A percentile compares a stretch with the other conserved stretches of the same genome.
phyloP scores from a whole-genome alignment of 2,329 filamentous ascomycete species.

The Alternaria consortialis region DNA sequence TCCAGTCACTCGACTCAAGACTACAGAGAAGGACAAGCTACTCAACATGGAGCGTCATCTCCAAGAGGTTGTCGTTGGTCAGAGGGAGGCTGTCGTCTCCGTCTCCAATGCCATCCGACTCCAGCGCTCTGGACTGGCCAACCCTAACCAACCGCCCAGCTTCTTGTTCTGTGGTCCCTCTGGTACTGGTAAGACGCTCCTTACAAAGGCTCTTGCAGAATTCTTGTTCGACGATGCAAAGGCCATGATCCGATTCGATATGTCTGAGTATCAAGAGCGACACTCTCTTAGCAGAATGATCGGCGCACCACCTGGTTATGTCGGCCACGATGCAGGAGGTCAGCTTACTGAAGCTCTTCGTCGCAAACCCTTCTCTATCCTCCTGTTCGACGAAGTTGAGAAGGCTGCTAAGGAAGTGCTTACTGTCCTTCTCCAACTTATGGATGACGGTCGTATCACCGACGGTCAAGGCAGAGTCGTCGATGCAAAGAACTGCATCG shows the following conservation, averaged over 20 bases:
- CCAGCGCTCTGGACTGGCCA: constrained; percentile 91
- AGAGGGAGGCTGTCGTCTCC: constrained; percentile 89
- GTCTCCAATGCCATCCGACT: constrained; percentile 96
- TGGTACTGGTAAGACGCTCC: constrained; percentile 95
- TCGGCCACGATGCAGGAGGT: constrained; percentile 94
- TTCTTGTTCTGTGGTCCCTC: constrained; percentile 99
- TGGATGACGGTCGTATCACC: constrained; percentile 98
- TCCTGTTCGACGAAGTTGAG: constrained; percentile 97
- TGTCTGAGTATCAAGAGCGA: constrained; percentile 99
- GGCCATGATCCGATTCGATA: constrained; percentile 98
- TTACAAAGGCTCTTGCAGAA: constrained; percentile 96
- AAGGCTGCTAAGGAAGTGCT: constrained; percentile 98
- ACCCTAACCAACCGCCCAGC: constrained; percentile 95
- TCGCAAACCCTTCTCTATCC: constrained; percentile 94
- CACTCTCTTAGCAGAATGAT: constrained; percentile 98
- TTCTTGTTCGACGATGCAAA: constrained; percentile 98
- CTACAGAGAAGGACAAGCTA: constrained; percentile 98
- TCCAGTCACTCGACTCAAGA: constrained; percentile 91
- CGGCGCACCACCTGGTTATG: constrained; percentile 94
- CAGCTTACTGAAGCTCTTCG: constrained; percentile 95
- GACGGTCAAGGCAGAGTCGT: constrained; percentile 95
- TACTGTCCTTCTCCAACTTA: constrained; percentile 97
- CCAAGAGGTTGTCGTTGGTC: constrained; percentile 85
- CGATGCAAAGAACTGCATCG: constrained; percentile 97
- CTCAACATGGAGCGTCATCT: constrained; percentile 94